Evolutionary conservation across 371 early-diverging fungal genomes (phyloP), one percentile per base, ranked within the genome.

Genomic region (Chytridium lagenaria): DNA sequence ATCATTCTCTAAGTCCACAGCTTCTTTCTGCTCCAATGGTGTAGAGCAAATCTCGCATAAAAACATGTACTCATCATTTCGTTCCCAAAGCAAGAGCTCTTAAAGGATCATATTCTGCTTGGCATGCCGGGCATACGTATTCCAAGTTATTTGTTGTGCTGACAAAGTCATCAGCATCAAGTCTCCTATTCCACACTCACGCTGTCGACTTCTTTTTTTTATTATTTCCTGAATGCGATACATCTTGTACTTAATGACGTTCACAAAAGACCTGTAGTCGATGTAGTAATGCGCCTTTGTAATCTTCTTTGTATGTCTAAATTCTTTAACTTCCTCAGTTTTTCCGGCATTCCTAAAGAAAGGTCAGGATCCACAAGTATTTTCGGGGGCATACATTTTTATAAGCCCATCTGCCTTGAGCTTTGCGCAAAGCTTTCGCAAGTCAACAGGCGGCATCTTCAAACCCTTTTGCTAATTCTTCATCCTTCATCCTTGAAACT

Each of bases 231-330:
- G 78, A 39, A 96, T 93, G 78, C 90, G 89, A 84, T 90, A 92
- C 83, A 97, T 94, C 76, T 91, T 90, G 90, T 90, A 95, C 77
- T 95, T 96, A 44, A 95, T 92, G 22, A 94, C 94, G 73, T 96
- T 94, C 0, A 97, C 92, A 82, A 97, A 95, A 55, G 91, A 89
- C 80, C 92, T 92, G 82, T 95, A 96, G 80, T 97, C 97, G 15
- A 97, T 86, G 73, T 92, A 93, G 77, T 93, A 95, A 75, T 92
- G 94, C 38, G 90, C 88, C 77, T 89, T 89, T 16, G 90, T 88
- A 22, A 91, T 71, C 86, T 91, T 78, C 88, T 69, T 55, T 5
- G 72, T 66, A 68, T 69, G 49, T 26, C 74, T 59, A 31, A 34
- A 68, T 64, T 73, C 72, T n/a, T 71, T 67, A 30, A 70, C 39